Evolutionary conservation across 2,329 filamentous ascomycete species (phyloP).

Genomic region (Colletotrichum magnum): DNA sequence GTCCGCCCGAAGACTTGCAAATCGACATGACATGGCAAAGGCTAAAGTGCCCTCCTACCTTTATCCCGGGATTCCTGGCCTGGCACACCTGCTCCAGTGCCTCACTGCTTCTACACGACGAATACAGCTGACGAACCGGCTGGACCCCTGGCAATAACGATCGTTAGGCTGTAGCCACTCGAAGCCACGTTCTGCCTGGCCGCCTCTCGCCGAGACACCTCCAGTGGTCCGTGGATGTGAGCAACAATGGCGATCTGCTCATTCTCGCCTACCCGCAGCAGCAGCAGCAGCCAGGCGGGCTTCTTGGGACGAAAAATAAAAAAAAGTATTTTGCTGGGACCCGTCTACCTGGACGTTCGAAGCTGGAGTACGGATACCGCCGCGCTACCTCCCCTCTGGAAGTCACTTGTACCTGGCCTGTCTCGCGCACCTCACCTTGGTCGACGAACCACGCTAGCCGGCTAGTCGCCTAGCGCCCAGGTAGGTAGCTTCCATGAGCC

Average conservation of each 20-base stretch:
- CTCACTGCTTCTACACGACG: neutral
- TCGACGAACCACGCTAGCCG: slow-evolving; percentile 34
- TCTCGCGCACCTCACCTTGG: slow-evolving; percentile 21
- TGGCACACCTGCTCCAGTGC: slow-evolving; percentile 2
- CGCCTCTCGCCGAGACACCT: slow-evolving; percentile 18
- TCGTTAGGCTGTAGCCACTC: slow-evolving; percentile 7
- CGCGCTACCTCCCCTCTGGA: neutral
- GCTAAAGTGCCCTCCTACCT: slow-evolving; percentile 10
- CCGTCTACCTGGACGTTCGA: slow-evolving; percentile 20
- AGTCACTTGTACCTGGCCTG: neutral
- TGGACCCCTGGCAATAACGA: slow-evolving; percentile 11
- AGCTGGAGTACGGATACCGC: neutral
- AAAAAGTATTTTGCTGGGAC: slow-evolving; percentile 31
- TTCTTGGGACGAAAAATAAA: slow-evolving; percentile 29
- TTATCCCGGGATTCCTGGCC: slow-evolving; percentile 2
- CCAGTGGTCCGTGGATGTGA: neutral
- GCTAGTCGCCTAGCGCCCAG: slow-evolving; percentile 28
- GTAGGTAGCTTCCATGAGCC: slow-evolving; percentile 39
- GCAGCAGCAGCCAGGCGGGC: slow-evolving; percentile 27
- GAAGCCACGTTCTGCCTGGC: slow-evolving; percentile 2
- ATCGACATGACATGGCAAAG: slow-evolving; percentile 30
- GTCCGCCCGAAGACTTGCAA: slow-evolving; percentile 6
- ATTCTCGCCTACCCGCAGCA: slow-evolving; percentile 3
- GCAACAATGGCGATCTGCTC: slow-evolving; percentile 25
- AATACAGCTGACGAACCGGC: slow-evolving; percentile 9